Conservation (phyloP, 306 rosid genomes). For the Vigna angularis region DNA sequence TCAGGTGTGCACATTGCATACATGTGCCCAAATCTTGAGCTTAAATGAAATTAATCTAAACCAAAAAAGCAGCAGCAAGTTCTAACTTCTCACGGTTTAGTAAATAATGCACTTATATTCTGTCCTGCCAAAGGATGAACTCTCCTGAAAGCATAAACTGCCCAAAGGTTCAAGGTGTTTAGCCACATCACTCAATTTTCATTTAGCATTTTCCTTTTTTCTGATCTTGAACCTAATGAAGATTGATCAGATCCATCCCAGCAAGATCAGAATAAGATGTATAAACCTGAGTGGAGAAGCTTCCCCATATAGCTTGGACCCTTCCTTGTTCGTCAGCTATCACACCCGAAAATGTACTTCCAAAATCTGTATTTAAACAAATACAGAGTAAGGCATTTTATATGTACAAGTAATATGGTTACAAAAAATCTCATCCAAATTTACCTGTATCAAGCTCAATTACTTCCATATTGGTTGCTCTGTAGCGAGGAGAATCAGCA, state of each 20-base stretch:
- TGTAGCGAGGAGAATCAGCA: constrained; percentile 88
- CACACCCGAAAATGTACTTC: constrained; percentile 92
- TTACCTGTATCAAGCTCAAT: constrained; percentile 98
- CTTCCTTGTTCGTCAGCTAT: constrained; percentile 91
- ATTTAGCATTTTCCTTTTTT: background rate
- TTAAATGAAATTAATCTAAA: constrained; percentile 22
- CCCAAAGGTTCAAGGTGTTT: background rate
- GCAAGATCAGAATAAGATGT: constrained; percentile 37
- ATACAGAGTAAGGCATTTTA: constrained; percentile 30
- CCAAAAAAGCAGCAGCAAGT: background rate
- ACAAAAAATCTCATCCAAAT: background rate
- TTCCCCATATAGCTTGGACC: constrained; percentile 98
- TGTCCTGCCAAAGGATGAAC: constrained; percentile 32
- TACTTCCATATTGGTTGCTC: constrained; percentile 98
- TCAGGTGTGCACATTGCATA: background rate
- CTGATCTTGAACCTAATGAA: constrained; percentile 19
- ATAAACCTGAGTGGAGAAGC: constrained; percentile 98
- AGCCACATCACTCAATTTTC: constrained; percentile 20
- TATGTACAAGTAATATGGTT: constrained; percentile 31
- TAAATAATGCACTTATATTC: background rate
- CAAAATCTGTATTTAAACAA: constrained; percentile 73
- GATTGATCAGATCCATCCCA: constrained; percentile 15
- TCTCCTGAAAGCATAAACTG: constrained; percentile 6
- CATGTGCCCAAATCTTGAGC: background rate
- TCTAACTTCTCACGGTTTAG: constrained; percentile 15